phyloP scores from a whole-genome alignment of 176 grass and related monocot genomes.

The Pharus latifolius region DNA sequence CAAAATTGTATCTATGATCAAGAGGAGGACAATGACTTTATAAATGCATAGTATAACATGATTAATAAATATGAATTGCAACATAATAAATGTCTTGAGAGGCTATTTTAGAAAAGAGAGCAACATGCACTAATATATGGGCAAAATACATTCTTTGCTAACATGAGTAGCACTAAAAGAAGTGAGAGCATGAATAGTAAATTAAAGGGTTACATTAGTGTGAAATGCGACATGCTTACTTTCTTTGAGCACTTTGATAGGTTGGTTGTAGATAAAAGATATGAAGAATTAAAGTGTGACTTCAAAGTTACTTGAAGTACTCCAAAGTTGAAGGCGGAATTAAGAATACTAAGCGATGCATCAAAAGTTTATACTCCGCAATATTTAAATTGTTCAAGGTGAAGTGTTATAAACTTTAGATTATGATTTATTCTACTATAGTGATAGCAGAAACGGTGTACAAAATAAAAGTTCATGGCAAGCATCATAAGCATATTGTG shows the following conservation, averaged over 20 bases:
- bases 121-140: not conserved
- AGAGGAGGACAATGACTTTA: not conserved
- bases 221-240: not conserved
- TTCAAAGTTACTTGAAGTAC: not conserved
- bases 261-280: not conserved
- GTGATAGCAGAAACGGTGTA: not conserved
- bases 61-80: not conserved
- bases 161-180: not conserved
- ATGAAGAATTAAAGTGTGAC: not conserved
- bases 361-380: not conserved
- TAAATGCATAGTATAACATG: not conserved
- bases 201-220: not conserved
- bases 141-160: not conserved
- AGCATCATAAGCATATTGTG: not conserved
- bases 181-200: not conserved
- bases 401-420: not conserved
- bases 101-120: not conserved
- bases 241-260: not conserved
- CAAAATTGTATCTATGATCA: not conserved
- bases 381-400: not conserved
- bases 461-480: not conserved
- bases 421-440: not conserved
- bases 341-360: not conserved
- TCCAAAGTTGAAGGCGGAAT: not conserved
- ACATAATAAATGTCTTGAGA: not conserved